Percentiles rank a stretch among this genome's conserved stretches.
phyloP scores from a whole-genome alignment of 164 flowering plant species.

The Chloranthus sessilifolius region DNA sequence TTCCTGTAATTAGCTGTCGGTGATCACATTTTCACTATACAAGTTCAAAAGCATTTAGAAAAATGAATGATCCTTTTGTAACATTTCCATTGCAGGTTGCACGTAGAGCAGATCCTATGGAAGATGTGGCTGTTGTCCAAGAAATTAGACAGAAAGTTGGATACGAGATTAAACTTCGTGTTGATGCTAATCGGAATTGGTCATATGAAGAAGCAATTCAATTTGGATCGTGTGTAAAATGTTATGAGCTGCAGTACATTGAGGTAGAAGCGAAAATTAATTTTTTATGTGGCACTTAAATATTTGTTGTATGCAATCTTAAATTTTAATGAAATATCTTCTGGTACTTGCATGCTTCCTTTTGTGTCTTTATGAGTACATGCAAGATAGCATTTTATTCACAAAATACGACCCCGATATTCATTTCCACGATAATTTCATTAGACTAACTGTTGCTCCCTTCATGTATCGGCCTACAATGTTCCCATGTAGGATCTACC shows the following conservation, averaged over 20 bases:
- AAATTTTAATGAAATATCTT: too few relatives aligned
- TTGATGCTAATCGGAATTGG: slow-evolving; percentile 92
- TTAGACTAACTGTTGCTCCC: too few relatives aligned
- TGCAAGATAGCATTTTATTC: too few relatives aligned
- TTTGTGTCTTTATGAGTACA: too few relatives aligned
- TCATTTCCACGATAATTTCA: too few relatives aligned
- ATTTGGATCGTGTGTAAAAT: slow-evolving; percentile 56
- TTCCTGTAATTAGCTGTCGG: background rate
- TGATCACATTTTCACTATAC: too few relatives aligned
- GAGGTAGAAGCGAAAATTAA: slow-evolving; percentile 46
- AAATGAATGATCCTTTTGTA: background rate
- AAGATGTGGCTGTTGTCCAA: slow-evolving; percentile 68
- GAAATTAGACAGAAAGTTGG: slow-evolving; percentile 73
- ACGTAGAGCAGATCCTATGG: slow-evolving; percentile 54
- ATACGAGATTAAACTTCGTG: slow-evolving; percentile 51
- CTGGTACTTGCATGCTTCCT: too few relatives aligned
- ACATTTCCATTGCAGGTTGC: slow-evolving; percentile 53
- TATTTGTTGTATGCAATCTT: too few relatives aligned
- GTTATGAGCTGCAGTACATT: slow-evolving; percentile 66
- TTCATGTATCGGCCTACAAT: too few relatives aligned
- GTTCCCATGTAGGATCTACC: too few relatives aligned
- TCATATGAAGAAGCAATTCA: slow-evolving; percentile 62
- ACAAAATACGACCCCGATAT: too few relatives aligned
- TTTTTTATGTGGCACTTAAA: too few relatives aligned
- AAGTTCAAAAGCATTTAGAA: slow-evolving; percentile 2